Evolutionary conservation across 2,329 filamentous ascomycete genomes (phyloP).

Genomic region (Nannizziopsis arthrosporioides): DNA sequence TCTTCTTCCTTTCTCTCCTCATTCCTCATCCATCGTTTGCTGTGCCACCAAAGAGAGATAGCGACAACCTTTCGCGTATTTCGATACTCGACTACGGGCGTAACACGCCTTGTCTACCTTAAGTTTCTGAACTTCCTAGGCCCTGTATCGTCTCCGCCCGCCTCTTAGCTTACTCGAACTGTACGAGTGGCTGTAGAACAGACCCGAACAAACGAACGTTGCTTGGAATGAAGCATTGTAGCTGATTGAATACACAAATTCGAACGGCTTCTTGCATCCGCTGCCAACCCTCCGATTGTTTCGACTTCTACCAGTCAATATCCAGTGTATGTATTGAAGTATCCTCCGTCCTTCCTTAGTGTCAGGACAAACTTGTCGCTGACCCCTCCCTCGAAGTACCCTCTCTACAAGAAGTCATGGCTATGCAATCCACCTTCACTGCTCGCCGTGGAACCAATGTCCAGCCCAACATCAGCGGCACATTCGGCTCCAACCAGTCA

Average conservation of each 20-base stretch:
- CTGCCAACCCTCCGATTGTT: neutral
- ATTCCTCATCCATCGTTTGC: neutral
- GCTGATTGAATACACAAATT: neutral
- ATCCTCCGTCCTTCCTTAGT: neutral
- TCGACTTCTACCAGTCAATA: neutral
- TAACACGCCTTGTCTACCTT: neutral
- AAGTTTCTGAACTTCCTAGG: no score
- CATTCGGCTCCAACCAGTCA: neutral
- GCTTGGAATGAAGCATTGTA: conserved; percentile 6
- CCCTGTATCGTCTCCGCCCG: neutral
- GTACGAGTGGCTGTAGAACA: neutral
- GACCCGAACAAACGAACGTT: neutral
- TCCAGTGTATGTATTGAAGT: no score
- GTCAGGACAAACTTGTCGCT: neutral
- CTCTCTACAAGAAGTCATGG: conserved; percentile 1
- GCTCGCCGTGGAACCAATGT: conserved; percentile 3
- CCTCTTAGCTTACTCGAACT: conserved; percentile 2
- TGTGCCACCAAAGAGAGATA: neutral
- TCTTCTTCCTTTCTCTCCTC: neutral
- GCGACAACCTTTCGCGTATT: neutral
- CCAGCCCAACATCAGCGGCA: neutral
- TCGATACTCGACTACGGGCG: neutral
- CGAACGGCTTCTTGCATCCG: conserved; percentile 7
- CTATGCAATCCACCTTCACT: conserved; percentile 5
- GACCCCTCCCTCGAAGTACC: neutral